phyloP scores from a whole-genome alignment of 2,329 filamentous ascomycete species.

The Pleomassaria siparia region DNA sequence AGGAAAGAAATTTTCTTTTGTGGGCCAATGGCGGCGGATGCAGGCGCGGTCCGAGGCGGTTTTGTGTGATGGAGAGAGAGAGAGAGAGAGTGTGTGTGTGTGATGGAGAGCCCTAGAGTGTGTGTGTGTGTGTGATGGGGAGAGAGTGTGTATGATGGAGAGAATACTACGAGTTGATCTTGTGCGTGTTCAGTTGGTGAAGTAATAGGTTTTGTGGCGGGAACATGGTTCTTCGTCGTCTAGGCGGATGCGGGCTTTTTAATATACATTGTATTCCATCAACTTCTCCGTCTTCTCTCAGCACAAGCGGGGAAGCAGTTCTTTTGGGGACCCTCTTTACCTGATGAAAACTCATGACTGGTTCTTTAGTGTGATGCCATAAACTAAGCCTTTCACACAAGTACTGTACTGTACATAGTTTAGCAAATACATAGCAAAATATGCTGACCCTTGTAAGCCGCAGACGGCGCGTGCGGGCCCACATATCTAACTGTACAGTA shows the following conservation, averaged over 20 bases:
- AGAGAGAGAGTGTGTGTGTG: conserved; percentile 7
- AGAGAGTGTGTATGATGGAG: neutral
- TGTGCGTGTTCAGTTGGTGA: conserved; percentile 38
- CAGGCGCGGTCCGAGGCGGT: conserved; percentile 4
- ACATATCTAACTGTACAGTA: too few species aligned
- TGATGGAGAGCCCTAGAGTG: neutral
- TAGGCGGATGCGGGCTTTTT: neutral
- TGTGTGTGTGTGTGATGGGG: neutral
- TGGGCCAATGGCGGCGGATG: conserved; percentile 1
- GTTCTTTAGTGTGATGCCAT: conserved; percentile 28
- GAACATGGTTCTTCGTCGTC: conserved; percentile 41
- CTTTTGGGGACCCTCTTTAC: conserved; percentile 2
- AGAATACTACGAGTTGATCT: conserved; percentile 36
- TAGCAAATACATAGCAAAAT: too few species aligned
- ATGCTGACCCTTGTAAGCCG: too few species aligned
- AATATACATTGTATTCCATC: too few species aligned
- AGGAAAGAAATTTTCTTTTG: conserved; percentile 1
- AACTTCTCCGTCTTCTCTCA: too few species aligned
- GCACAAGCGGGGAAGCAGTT: too few species aligned
- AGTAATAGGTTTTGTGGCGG: conserved; percentile 30
- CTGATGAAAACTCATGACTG: conserved; percentile 14
- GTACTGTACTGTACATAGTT: too few species aligned
- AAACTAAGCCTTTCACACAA: conserved; percentile 26
- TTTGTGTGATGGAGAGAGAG: conserved; percentile 3
- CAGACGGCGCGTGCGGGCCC: conserved; percentile 18